These are phyloP conservation scores for Eutypella sp. DNA, from an alignment of 2,329 filamentous ascomycete genomes.

Conservation along the genomic window DNA sequence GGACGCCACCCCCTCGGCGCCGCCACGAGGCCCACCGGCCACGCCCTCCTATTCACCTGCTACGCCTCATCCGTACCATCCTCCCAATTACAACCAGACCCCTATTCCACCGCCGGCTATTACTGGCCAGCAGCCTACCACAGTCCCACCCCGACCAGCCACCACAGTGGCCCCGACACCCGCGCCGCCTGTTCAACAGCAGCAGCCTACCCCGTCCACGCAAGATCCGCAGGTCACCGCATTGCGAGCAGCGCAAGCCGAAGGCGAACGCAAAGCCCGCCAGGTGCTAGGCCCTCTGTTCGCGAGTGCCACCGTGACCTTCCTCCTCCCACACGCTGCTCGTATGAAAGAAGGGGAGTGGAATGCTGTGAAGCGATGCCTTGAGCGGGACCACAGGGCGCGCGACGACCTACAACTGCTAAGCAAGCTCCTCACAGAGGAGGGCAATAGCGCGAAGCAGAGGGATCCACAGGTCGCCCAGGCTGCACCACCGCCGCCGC, in stretches of 20 bases:
- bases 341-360: slow-evolving; percentile 69
- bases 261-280: slow-evolving; percentile 53
- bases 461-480: slow-evolving; percentile 16
- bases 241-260: slow-evolving; percentile 38
- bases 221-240: slow-evolving; percentile 32
- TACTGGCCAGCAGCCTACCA: slow-evolving; percentile 23
- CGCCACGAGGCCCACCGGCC: slow-evolving; percentile 31
- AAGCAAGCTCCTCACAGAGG: slow-evolving; percentile 49
- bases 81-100: slow-evolving; percentile 26
- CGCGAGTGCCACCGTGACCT: slow-evolving; percentile 59
- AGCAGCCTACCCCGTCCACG: slow-evolving; percentile 19
- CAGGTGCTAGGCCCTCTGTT: slow-evolving; percentile 62
- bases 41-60: slow-evolving; percentile 38
- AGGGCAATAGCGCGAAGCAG: slow-evolving; percentile 29
- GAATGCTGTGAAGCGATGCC: slow-evolving; percentile 64
- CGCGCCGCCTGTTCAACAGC: slow-evolving; percentile 5
- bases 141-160: slow-evolving; percentile 13
- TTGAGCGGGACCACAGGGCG: slow-evolving; percentile 60
- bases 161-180: slow-evolving; percentile 9
- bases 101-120: slow-evolving; percentile 28
- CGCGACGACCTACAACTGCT: slow-evolving; percentile 57
- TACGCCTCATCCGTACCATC: slow-evolving; percentile 29
- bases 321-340: slow-evolving; percentile 64
- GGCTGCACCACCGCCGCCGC: slow-evolving; percentile 8
- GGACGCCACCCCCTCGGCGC: slow-evolving; percentile 25